Conservation (phyloP, 1,284 basidiomycete genomes). For the Hypsizygus ulmarius region DNA sequence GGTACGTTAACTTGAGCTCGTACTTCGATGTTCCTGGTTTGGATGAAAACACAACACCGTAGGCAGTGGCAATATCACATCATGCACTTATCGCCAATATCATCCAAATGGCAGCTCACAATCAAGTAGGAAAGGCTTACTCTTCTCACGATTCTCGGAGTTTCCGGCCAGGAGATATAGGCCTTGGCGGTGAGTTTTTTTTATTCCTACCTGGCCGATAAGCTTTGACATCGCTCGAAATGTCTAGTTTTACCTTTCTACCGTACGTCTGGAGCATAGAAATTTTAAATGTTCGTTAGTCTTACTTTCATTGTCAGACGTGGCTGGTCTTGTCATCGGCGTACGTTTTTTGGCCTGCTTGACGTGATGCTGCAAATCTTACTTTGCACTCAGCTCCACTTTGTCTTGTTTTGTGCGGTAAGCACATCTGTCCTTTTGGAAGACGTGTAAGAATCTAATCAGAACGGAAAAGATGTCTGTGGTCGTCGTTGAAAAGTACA, state of each 20-base stretch:
- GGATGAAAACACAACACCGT: conserved; percentile 7
- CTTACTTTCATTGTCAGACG: conserved; percentile 41
- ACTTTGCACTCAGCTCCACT: conserved; percentile 42
- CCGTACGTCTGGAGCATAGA: conserved; percentile 26
- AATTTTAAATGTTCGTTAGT: not conserved
- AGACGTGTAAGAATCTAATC: not conserved
- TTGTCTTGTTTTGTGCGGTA: conserved; percentile 53
- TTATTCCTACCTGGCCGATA: not conserved
- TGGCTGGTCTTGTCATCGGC: conserved; percentile 60
- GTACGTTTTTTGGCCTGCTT: conserved; percentile 31
- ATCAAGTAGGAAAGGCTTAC: conserved; percentile 39
- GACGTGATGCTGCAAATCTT: conserved; percentile 1
- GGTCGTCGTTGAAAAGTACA: conserved; percentile 68
- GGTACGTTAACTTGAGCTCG: conserved; percentile 21
- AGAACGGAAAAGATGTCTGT: conserved; percentile 45
- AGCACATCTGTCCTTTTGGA: conserved; percentile 14
- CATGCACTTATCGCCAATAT: conserved; percentile 58
- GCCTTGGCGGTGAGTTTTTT: conserved; percentile 34
- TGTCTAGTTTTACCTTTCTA: conserved; percentile 42
- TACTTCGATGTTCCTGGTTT: conserved; percentile 1
- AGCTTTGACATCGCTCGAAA: conserved; percentile 6
- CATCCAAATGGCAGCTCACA: conserved; percentile 52
- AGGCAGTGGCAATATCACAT: conserved; percentile 69
- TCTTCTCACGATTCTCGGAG: conserved; percentile 33
- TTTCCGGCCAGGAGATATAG: conserved; percentile 55